These are phyloP conservation scores for Quercus variabilis DNA, from an alignment of 306 rosid species.

Conservation along the genomic window DNA sequence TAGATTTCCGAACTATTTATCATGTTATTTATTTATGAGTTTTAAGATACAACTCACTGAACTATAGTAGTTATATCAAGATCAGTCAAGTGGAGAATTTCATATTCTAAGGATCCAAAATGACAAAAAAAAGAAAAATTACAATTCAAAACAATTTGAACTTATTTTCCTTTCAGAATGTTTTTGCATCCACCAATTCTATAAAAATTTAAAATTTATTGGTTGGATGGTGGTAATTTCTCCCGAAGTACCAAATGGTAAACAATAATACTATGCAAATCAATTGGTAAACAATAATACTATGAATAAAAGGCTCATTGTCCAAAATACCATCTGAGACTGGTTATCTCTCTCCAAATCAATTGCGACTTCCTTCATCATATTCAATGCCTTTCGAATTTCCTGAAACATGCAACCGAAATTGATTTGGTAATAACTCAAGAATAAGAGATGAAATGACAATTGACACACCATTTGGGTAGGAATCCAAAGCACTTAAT, in stretches of 20 bases:
- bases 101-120: background rate
- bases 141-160: background rate
- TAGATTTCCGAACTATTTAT: background rate
- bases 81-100: background rate
- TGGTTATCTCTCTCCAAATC: conserved; percentile 67
- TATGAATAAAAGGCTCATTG: background rate
- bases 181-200: background rate
- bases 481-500: background rate
- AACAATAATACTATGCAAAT: too few relatives aligned
- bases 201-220: background rate
- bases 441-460: background rate
- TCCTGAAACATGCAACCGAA: conserved; percentile 44
- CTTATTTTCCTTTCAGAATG: background rate
- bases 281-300: too few relatives aligned
- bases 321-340: conserved; percentile 44
- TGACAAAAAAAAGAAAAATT: background rate
- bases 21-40: too few relatives aligned
- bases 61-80: background rate
- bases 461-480: background rate
- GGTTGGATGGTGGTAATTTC: background rate
- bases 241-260: background rate
- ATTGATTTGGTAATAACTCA: background rate
- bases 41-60: too few relatives aligned
- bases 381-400: conserved; percentile 39
- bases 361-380: conserved; percentile 75